These are phyloP conservation scores for Schwanniomyces vanrijiae DNA, from an alignment of 805 yeast genomes.

Conservation along the genomic window DNA sequence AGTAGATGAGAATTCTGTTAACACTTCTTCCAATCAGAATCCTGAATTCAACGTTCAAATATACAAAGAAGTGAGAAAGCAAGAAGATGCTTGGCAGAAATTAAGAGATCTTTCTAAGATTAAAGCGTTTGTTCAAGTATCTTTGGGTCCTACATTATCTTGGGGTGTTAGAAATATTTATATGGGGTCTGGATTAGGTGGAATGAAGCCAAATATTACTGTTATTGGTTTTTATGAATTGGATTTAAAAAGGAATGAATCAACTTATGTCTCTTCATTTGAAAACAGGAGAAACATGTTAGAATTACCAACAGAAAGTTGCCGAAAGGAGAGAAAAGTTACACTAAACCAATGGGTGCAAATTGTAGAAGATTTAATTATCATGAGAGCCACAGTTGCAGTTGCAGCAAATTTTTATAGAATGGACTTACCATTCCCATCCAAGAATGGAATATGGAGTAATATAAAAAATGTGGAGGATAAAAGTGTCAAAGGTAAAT, in stretches of 20 bases:
- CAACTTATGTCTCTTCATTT: constrained; percentile 22
- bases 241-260: constrained; percentile 36
- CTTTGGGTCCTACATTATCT: constrained; percentile 79
- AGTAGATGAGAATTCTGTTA: constrained; percentile 32
- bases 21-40: constrained; percentile 41
- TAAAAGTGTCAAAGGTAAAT: constrained; percentile 39
- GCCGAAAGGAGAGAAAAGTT: constrained; percentile 69
- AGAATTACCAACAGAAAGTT: constrained; percentile 73
- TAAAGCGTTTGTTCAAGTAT: constrained; percentile 93
- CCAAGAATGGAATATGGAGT: constrained; percentile 10
- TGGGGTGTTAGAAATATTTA: constrained; percentile 96
- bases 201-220: constrained; percentile 95
- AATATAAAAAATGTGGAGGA: constrained; percentile 8
- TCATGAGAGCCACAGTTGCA: constrained; percentile 89
- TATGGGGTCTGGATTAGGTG: constrained; percentile 95
- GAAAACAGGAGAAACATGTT: constrained; percentile 16
- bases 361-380: constrained; percentile 82
- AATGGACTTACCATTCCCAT: constrained; percentile 57
- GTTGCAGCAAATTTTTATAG: constrained; percentile 84
- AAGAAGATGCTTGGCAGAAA: constrained; percentile 79
- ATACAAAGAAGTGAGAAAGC: constrained; percentile 66
- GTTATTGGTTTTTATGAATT: constrained; percentile 87
- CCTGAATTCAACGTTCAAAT: constrained; percentile 39
- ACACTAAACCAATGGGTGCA: constrained; percentile 86
- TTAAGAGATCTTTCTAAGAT: constrained; percentile 74